Evolutionary conservation across 1,284 basidiomycete genomes (phyloP).

Genomic region (Irpex sp.): DNA sequence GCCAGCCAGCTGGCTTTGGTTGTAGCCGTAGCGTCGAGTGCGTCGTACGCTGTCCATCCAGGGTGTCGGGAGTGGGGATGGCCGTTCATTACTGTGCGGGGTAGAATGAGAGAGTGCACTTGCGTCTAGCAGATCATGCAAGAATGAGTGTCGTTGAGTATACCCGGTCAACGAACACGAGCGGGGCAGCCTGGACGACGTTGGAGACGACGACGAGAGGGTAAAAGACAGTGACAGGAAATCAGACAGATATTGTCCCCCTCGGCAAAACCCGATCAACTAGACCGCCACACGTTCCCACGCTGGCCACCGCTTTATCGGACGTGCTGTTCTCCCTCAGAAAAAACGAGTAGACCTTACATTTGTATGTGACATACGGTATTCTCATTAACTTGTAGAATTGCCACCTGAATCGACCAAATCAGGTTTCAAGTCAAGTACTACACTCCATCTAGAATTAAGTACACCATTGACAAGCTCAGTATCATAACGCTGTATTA

Average conservation of each 20-base stretch:
- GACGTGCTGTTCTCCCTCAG: no score
- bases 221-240: background rate
- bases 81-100: slow-evolving; percentile 9
- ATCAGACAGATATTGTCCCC: background rate
- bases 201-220: slow-evolving; percentile 6
- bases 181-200: slow-evolving; percentile 8
- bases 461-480: no score
- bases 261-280: background rate
- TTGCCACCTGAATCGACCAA: no score
- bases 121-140: slow-evolving; percentile 7
- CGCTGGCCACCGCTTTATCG: background rate
- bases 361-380: no score
- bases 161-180: slow-evolving; percentile 3
- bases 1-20: slow-evolving; percentile 15
- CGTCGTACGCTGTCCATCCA: slow-evolving; percentile 14
- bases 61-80: slow-evolving; percentile 8
- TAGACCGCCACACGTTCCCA: background rate
- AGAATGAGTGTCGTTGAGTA: background rate
- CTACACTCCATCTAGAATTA: no score
- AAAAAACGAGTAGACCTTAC: no score
- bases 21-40: slow-evolving; percentile 2
- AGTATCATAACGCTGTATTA: no score
- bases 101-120: background rate
- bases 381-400: no score
- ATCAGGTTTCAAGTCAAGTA: no score